Percentiles rank a stretch among this genome's conserved stretches.
phyloP scores from a whole-genome alignment of 441 rosid genomes.

The Populus hybrid region DNA sequence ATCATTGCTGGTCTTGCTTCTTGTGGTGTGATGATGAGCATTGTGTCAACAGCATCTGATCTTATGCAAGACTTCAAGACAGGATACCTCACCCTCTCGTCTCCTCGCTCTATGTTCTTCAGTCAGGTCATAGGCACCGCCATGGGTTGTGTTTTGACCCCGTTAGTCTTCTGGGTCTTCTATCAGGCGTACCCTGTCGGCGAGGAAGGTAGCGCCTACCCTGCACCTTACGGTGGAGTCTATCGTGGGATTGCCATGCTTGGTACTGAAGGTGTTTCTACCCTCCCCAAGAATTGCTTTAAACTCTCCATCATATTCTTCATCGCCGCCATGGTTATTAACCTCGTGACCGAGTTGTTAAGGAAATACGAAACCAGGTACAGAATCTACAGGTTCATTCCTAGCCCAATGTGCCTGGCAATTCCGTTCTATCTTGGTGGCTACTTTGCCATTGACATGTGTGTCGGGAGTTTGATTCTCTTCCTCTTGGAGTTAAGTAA shows the following conservation, averaged over 20 bases:
- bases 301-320: constrained; percentile 52
- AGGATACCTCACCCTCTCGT: constrained; percentile 81
- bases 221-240: constrained; percentile 69
- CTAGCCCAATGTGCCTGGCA: constrained; percentile 70
- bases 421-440: constrained; percentile 63
- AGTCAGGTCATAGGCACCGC: constrained; percentile 80
- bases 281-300: constrained; percentile 75
- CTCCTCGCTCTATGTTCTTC: constrained; percentile 82
- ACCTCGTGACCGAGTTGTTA: constrained; percentile 32
- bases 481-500: constrained; percentile 41
- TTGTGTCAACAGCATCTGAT: constrained; percentile 88
- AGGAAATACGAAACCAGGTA: constrained; percentile 29
- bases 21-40: constrained; percentile 94
- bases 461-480: constrained; percentile 56
- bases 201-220: constrained; percentile 55
- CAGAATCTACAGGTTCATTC: constrained; percentile 37
- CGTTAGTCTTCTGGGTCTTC: constrained; percentile 84
- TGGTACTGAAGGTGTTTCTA: constrained; percentile 62
- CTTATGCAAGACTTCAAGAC: constrained; percentile 93
- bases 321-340: constrained; percentile 37
- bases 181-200: constrained; percentile 74
- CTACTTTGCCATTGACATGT: constrained; percentile 65
- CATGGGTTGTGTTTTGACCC: constrained; percentile 63
- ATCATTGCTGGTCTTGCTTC: constrained; percentile 74
- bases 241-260: constrained; percentile 82